Evolutionary conservation across 331 rosid species (phyloP).

Genomic region (Pyrus hybrid): DNA sequence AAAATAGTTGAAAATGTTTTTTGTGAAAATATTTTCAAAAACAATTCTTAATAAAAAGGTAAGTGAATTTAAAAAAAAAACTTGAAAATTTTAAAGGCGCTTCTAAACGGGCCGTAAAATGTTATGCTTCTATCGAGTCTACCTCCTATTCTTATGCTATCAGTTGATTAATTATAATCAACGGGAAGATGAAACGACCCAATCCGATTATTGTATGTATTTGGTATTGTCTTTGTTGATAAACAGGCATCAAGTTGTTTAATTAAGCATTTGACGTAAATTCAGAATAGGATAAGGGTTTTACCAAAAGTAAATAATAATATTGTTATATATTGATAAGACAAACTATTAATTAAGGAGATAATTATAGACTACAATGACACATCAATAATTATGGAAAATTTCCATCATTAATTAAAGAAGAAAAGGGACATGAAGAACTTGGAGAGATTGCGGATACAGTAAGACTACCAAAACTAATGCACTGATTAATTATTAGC

Average conservation of each 20-base stretch:
- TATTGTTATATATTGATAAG: background rate
- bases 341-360: background rate
- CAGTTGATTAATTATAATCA: background rate
- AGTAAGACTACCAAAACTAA: constrained; percentile 11
- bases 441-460: constrained; percentile 12
- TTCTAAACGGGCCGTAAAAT: background rate
- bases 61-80: too few relatives aligned
- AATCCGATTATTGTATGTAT: background rate
- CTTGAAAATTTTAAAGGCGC: too few relatives aligned
- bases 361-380: background rate
- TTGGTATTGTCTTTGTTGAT: background rate
- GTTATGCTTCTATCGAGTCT: background rate
- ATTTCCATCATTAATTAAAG: background rate
- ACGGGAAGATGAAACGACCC: background rate
- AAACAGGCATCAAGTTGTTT: background rate
- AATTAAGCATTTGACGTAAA: background rate
- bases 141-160: background rate
- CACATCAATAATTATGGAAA: constrained; percentile 12
- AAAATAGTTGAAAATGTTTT: too few relatives aligned
- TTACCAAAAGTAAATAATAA: background rate
- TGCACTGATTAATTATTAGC: constrained; percentile 17
- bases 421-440: constrained; percentile 2
- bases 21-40: too few relatives aligned
- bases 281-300: background rate
- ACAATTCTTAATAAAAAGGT: too few relatives aligned